phyloP scores from a whole-genome alignment of 768 basidiomycete genomes.

The Pleurotus ostreatus region DNA sequence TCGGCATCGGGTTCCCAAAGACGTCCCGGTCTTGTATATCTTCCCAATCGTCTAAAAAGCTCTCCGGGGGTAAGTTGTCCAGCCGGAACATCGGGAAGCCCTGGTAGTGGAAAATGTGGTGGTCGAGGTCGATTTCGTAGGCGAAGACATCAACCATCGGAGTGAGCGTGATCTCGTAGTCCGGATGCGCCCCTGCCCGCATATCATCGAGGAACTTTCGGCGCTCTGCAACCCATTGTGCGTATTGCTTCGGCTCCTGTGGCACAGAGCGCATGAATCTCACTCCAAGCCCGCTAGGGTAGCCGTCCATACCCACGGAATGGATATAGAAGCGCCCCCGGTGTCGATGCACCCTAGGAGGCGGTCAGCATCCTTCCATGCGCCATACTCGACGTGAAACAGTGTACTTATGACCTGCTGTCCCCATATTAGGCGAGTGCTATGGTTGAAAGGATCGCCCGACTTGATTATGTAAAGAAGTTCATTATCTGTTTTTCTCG shows the following conservation, averaged over 20 bases:
- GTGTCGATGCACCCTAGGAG: too few species aligned
- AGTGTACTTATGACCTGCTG: too few species aligned
- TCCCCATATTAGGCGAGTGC: too few species aligned
- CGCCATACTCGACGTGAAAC: too few species aligned
- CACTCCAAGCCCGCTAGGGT: too few species aligned
- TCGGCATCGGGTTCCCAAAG: background rate
- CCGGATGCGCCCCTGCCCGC: background rate
- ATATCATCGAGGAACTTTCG: background rate
- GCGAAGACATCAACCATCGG: background rate
- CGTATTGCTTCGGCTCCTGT: background rate
- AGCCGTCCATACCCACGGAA: too few species aligned
- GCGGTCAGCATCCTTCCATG: too few species aligned
- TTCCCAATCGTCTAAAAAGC: background rate
- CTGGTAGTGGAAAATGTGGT: background rate
- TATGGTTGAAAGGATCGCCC: too few species aligned
- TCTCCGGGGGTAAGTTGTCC: slow-evolving; percentile 1
- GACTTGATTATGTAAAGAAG: too few species aligned
- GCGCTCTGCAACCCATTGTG: background rate
- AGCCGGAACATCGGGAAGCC: slow-evolving; percentile 6
- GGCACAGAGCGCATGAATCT: too few species aligned
- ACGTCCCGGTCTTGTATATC: background rate
- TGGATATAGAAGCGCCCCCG: too few species aligned
- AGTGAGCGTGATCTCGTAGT: background rate
- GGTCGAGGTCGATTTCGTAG: slow-evolving; percentile 7
- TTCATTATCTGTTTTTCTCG: too few species aligned